Evolutionary conservation across 2,329 filamentous ascomycete genomes (phyloP), one percentile per base, ranked within the genome.

Genomic region (Helotiales sp.): DNA sequence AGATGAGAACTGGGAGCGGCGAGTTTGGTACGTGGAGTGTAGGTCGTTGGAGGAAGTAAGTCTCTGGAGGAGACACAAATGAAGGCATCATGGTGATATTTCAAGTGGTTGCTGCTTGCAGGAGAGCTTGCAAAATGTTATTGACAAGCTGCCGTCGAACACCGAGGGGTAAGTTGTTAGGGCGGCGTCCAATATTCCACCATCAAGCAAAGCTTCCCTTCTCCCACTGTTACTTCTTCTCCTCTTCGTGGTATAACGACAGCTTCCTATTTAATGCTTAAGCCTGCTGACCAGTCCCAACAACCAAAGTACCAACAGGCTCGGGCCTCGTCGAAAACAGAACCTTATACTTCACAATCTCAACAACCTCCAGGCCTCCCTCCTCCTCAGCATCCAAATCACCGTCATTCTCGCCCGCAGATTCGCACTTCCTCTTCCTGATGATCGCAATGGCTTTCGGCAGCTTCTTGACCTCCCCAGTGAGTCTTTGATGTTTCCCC

Each of bases 401-500:
- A 44, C 51, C 49, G 15, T 36, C 33, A 30, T 27, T 49, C 9
- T 55, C 15, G 15, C 50, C 38, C 29, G 58, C 49, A 31, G 55
- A 38, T 51, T 55, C 58, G 1, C 52, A 44, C 10, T 63, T 58
- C 46, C 79, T 80, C 67, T 82, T 84, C 62, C 86, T 81, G 24
- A 98, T 79, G n/a, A 98, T 79, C 3, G 88, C 95, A 64, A 97
- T 71, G 2, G 93, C 87, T 69, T 84, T 89, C 5, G 83, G 82
- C 50, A 98, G 75, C 74, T 92, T 96, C 79, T 92, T 96, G 49
- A 96, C 86, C 73, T 98, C 92, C 3, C 95, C 95, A 1, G 86
- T 90, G 70, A 98, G 82, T 59, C 93, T 83, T 76, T 98, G 95
- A 71, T 97, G 89, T 69, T 88, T 84, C 5, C 93, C 95, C 4